Evolutionary conservation across 2,329 filamentous ascomycete genomes (phyloP).

Genomic region (Onygenales sp.): DNA sequence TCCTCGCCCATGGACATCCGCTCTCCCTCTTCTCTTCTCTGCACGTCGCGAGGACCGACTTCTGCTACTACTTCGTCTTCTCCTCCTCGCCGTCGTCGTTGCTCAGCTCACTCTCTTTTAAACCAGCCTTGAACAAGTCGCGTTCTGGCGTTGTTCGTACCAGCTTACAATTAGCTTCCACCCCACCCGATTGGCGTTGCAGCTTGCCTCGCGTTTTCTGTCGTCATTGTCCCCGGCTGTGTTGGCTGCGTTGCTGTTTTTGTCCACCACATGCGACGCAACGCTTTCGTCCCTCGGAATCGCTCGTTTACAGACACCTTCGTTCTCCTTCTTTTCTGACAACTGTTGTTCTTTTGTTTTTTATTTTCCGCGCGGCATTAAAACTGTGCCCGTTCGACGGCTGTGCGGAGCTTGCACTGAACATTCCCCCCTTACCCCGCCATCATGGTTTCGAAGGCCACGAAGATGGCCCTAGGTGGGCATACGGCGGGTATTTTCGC

Average conservation of each 20-base stretch:
- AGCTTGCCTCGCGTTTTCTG: not conserved
- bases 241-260: not conserved
- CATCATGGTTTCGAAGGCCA: conserved; percentile 14
- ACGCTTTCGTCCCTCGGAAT: too few species aligned
- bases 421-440: not conserved
- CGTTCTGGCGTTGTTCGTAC: not conserved
- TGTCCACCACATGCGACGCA: too few species aligned
- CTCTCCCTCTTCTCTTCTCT: not conserved
- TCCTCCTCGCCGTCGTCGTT: not conserved
- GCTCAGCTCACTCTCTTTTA: not conserved
- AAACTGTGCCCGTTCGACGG: too few species aligned
- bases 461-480: conserved; percentile 43
- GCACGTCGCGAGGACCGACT: not conserved
- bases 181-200: not conserved
- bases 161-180: not conserved
- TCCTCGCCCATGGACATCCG: not conserved
- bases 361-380: too few species aligned
- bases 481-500: conserved; percentile 91
- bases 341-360: too few species aligned
- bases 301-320: too few species aligned
- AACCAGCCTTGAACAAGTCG: not conserved
- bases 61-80: not conserved
- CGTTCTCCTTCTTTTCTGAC: too few species aligned
- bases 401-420: not conserved
- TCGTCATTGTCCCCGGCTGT: conserved; percentile 1